A percentile compares a stretch with the other conserved stretches of the same genome.
These are phyloP conservation scores for Fomitopsis pinicola DNA, from an alignment of 1,284 basidiomycete genomes.

Conservation along the genomic window DNA sequence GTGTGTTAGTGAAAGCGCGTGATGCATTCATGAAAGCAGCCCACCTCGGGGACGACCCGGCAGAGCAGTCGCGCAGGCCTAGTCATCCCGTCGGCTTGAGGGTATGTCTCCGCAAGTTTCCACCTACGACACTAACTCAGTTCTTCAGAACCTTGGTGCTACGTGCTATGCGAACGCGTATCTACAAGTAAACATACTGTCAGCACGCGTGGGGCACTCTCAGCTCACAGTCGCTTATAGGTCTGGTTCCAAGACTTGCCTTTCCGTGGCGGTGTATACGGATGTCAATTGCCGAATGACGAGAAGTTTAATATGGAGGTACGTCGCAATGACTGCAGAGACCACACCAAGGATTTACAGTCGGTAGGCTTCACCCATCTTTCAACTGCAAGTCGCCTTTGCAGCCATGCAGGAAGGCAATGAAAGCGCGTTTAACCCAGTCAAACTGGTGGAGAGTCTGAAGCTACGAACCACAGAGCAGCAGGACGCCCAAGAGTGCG, in stretches of 20 bases:
- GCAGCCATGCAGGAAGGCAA: constrained; percentile 75
- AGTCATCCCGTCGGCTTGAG: constrained; percentile 75
- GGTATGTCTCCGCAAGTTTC: constrained; percentile 34
- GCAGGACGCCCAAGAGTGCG: constrained; percentile 91
- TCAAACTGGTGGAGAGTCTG: constrained; percentile 78
- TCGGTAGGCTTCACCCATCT: constrained; percentile 64
- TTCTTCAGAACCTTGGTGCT: constrained; percentile 78
- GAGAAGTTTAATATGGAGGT: constrained; percentile 53
- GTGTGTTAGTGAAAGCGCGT: constrained; percentile 43
- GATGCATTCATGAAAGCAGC: constrained; percentile 50
- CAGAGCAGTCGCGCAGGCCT: constrained; percentile 41
- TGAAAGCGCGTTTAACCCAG: constrained; percentile 74
- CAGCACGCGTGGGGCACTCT: too few species aligned
- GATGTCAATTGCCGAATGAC: constrained; percentile 47
- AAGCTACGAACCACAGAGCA: constrained; percentile 78
- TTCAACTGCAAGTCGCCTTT: constrained; percentile 74
- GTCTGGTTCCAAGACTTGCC: constrained; percentile 60
- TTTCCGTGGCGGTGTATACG: constrained; percentile 56
- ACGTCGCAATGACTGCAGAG: constrained; percentile 5
- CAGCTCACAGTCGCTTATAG: constrained; percentile 24
- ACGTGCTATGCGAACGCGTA: constrained; percentile 94
- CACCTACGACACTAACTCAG: constrained; percentile 3
- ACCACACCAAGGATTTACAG: neutral
- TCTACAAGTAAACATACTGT: constrained; percentile 56
- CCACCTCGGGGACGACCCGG: constrained; percentile 52